These are phyloP conservation scores for Starmerella cellae DNA, from an alignment of 805 yeast species.

Conservation along the genomic window DNA sequence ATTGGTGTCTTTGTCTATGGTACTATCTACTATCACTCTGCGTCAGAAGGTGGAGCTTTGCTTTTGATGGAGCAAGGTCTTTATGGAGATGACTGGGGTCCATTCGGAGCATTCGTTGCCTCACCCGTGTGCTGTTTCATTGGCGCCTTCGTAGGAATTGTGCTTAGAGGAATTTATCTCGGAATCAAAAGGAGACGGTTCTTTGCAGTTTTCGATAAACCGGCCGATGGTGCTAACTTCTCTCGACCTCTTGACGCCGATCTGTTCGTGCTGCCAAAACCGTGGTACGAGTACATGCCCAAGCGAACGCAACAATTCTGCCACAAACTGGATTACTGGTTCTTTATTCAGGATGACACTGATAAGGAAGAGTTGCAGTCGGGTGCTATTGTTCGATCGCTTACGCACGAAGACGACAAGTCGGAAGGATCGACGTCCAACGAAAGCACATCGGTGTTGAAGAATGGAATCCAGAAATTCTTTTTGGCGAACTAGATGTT, in stretches of 20 bases:
- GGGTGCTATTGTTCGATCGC: neutral
- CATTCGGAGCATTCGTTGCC: slow-evolving; percentile 86
- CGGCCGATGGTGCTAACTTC: slow-evolving; percentile 12
- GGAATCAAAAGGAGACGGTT: slow-evolving; percentile 11
- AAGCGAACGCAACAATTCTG: slow-evolving; percentile 1
- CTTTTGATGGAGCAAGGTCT: slow-evolving; percentile 54
- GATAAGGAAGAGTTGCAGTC: slow-evolving; percentile 3
- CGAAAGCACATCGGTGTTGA: neutral
- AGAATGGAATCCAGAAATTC: neutral
- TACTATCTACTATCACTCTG: slow-evolving; percentile 50
- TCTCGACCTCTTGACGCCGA: slow-evolving; percentile 12
- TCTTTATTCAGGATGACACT: slow-evolving; percentile 16
- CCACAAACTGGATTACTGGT: slow-evolving; percentile 14
- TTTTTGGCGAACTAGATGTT: too few species aligned
- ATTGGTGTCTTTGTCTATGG: slow-evolving; percentile 75
- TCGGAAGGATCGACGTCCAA: too few species aligned
- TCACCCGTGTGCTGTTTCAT: slow-evolving; percentile 74
- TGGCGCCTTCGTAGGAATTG: slow-evolving; percentile 42
- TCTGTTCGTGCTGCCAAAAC: slow-evolving; percentile 12
- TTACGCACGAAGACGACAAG: too few species aligned
- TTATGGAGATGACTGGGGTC: slow-evolving; percentile 77
- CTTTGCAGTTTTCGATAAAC: slow-evolving; percentile 18
- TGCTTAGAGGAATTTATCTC: slow-evolving; percentile 16
- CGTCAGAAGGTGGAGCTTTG: slow-evolving; percentile 55
- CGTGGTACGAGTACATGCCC: slow-evolving; percentile 20